A percentile compares a stretch with the other conserved stretches of the same genome.
Evolutionary conservation across 805 yeast genomes (phyloP).

Genomic region (Candida namnaoensis): DNA sequence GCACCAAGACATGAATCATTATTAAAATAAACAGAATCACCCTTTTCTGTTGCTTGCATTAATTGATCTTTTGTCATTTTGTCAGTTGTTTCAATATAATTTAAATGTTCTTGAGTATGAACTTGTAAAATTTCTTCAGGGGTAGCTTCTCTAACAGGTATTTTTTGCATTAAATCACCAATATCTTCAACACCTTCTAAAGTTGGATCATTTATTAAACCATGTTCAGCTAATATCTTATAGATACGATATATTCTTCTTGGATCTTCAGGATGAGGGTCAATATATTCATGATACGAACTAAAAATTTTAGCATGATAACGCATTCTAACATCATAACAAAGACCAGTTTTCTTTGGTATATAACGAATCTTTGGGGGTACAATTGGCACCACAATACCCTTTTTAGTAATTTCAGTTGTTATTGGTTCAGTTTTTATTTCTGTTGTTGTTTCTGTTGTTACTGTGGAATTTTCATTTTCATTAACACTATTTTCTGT

Average conservation of each 20-base stretch:
- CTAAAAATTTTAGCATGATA: slow-evolving; percentile 94
- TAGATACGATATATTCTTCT: slow-evolving; percentile 90
- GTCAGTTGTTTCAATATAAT: slow-evolving; percentile 66
- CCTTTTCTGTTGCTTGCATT: slow-evolving; percentile 75
- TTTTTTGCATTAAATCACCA: slow-evolving; percentile 80
- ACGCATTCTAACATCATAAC: slow-evolving; percentile 95
- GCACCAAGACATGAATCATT: slow-evolving; percentile 86
- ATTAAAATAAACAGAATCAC: slow-evolving; percentile 93
- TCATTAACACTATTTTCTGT: neutral
- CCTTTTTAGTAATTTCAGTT: slow-evolving; percentile 13
- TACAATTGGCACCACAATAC: slow-evolving; percentile 45
- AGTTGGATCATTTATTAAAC: slow-evolving; percentile 73
- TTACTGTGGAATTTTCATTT: neutral
- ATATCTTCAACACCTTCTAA: slow-evolving; percentile 60
- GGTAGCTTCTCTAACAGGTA: slow-evolving; percentile 86
- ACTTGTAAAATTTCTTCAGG: slow-evolving; percentile 80
- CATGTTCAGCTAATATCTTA: slow-evolving; percentile 90
- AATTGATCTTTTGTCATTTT: slow-evolving; percentile 71
- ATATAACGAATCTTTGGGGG: slow-evolving; percentile 63
- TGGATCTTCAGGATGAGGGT: slow-evolving; percentile 99
- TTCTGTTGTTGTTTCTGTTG: neutral
- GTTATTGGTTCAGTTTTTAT: too few species aligned
- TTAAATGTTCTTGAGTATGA: slow-evolving; percentile 75
- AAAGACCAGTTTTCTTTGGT: slow-evolving; percentile 83
- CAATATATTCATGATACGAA: slow-evolving; percentile 86